A percentile compares a stretch with the other conserved stretches of the same genome.
phyloP scores from a whole-genome alignment of 306 rosid genomes.

The Alnus glutinosa region DNA sequence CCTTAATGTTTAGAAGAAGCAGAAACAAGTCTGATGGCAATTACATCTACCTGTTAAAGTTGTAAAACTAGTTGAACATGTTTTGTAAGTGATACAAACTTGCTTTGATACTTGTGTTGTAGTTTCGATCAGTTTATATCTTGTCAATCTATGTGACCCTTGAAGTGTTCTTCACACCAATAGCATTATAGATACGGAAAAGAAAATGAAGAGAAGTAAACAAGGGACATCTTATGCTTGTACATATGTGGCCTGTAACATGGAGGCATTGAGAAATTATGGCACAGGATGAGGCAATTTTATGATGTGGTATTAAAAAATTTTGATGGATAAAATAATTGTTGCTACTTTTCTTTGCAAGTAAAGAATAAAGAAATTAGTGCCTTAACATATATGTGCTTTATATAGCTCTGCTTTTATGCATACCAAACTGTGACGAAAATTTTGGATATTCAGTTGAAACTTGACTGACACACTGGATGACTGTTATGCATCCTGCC shows the following conservation, averaged over 20 bases:
- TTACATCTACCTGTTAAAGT: background rate
- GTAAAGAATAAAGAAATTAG: background rate
- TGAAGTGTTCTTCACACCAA: background rate
- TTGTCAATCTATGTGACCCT: background rate
- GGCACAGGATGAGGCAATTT: background rate
- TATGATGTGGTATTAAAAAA: background rate
- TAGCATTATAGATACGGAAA: background rate
- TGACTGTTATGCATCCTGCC: no score
- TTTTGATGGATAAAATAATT: background rate
- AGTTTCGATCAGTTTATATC: background rate
- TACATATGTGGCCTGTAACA: background rate
- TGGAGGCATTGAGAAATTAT: background rate
- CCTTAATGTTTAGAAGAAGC: background rate
- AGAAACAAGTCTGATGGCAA: background rate
- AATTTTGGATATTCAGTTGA: background rate
- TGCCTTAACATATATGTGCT: background rate
- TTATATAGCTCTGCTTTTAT: background rate
- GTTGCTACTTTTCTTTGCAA: background rate
- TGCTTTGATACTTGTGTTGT: background rate
- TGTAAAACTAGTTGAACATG: background rate
- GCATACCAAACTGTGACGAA: background rate
- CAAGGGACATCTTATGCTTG: background rate
- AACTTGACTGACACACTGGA: no score
- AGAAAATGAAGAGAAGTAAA: background rate
- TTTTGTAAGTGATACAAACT: background rate